phyloP scores from a whole-genome alignment of 2,329 filamentous ascomycete species.

The Cercospora sp. region DNA sequence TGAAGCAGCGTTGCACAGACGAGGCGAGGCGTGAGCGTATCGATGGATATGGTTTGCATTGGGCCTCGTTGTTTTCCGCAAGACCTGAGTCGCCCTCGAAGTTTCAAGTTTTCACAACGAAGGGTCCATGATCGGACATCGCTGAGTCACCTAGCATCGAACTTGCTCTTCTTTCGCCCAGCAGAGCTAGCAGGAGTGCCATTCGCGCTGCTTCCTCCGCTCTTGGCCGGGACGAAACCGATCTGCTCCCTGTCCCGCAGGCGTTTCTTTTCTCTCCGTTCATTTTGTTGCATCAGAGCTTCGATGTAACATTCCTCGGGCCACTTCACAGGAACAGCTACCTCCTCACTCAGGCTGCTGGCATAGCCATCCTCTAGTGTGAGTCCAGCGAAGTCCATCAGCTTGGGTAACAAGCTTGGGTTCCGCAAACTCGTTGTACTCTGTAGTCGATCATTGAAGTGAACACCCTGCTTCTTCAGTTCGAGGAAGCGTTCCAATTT shows the following conservation, averaged over 20 bases:
- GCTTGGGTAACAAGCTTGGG: conserved; percentile 69
- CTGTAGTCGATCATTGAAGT: conserved; percentile 76
- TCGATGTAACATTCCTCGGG: conserved; percentile 48
- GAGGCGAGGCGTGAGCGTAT: neutral
- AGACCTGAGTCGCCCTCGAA: neutral
- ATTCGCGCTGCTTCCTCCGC: conserved; percentile 11
- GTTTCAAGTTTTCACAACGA: neutral
- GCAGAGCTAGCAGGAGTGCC: conserved; percentile 6
- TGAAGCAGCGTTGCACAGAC: neutral
- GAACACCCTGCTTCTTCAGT: conserved; percentile 72
- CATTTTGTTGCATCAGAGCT: conserved; percentile 33
- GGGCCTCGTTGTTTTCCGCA: neutral
- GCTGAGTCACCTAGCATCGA: conserved; percentile 14
- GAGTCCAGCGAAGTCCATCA: conserved; percentile 67
- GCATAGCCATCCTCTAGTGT: conserved; percentile 62
- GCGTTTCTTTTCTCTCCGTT: conserved; percentile 44
- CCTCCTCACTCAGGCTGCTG: conserved; percentile 52
- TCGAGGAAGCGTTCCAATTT: conserved; percentile 74
- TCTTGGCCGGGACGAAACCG: conserved; percentile 35
- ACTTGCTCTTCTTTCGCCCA: conserved; percentile 19
- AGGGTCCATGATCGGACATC: neutral
- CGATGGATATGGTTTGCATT: neutral
- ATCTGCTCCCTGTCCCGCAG: conserved; percentile 34
- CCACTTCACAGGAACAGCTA: conserved; percentile 45
- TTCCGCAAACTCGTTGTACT: conserved; percentile 68